Evolutionary conservation across 164 flowering plant species (phyloP).

Genomic region (Kingdonia uniflora): DNA sequence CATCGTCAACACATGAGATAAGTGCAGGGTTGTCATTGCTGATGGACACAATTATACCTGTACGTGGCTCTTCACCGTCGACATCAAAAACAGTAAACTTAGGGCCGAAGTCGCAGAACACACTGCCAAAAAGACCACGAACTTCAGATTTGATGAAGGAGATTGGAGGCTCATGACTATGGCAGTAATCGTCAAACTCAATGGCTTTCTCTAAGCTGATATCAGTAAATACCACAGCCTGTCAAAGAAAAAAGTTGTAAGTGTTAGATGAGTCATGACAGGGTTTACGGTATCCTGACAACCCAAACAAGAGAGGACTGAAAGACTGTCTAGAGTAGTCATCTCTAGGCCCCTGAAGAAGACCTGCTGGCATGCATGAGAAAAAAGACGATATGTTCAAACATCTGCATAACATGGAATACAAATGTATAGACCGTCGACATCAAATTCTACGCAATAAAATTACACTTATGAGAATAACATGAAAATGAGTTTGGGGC

Average conservation of each 20-base stretch:
- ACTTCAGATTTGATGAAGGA: slow-evolving; percentile 76
- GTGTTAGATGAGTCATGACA: too few relatives aligned
- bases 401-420: too few relatives aligned
- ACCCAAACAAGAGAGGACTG: too few relatives aligned
- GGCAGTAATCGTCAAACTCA: slow-evolving; percentile 74
- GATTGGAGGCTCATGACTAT: slow-evolving; percentile 68
- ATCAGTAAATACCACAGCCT: slow-evolving; percentile 85
- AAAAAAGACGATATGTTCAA: too few relatives aligned
- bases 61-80: slow-evolving; percentile 81
- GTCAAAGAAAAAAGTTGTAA: slow-evolving; percentile 8
- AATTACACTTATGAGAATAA: too few relatives aligned
- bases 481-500: too few relatives aligned
- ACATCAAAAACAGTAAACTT: slow-evolving; percentile 68
- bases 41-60: slow-evolving; percentile 82
- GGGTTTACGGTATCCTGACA: too few relatives aligned
- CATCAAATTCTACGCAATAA: too few relatives aligned
- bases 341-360: too few relatives aligned
- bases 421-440: too few relatives aligned
- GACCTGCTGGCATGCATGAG: too few relatives aligned
- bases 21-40: slow-evolving; percentile 77
- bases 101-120: slow-evolving; percentile 86
- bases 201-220: slow-evolving; percentile 51
- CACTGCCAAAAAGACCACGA: slow-evolving; percentile 74
- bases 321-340: too few relatives aligned
- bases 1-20: slow-evolving; percentile 81